Evolutionary conservation across 768 basidiomycete genomes (phyloP).

Genomic region (Lactarius vividus): DNA sequence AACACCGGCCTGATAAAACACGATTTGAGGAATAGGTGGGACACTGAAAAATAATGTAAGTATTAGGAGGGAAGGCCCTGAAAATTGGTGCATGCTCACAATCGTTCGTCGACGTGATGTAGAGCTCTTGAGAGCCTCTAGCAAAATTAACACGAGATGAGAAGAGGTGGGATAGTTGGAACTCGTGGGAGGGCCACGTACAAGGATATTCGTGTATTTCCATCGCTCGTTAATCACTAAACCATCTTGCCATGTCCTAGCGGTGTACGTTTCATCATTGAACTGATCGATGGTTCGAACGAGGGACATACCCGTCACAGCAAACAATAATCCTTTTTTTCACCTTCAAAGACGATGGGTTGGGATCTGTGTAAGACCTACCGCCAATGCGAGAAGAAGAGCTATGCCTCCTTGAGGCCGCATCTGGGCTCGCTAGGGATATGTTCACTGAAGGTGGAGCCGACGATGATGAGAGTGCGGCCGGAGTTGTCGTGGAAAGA

Average conservation of each 20-base stretch:
- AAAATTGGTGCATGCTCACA: constrained; percentile 27
- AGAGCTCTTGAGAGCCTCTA: constrained; percentile 35
- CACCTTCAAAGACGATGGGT: constrained; percentile 3
- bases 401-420: constrained; percentile 4
- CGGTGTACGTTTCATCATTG: neutral
- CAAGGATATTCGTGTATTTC: constrained; percentile 37
- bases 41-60: constrained; percentile 21
- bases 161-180: neutral
- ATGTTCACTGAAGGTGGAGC: neutral
- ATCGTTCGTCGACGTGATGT: constrained; percentile 34
- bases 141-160: neutral
- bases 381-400: constrained; percentile 1
- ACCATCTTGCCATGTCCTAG: constrained; percentile 72
- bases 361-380: constrained; percentile 17
- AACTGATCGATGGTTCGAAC: neutral
- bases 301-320: constrained; percentile 62
- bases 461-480: neutral
- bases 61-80: neutral
- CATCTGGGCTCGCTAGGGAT: neutral
- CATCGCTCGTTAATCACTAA: constrained; percentile 32
- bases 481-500: neutral
- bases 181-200: constrained; percentile 14
- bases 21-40: constrained; percentile 34
- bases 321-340: constrained; percentile 58
- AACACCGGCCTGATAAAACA: constrained; percentile 41